Base-by-base conservation (phyloP, 441 rosid species). In the Erysimum pusillum region DNA sequence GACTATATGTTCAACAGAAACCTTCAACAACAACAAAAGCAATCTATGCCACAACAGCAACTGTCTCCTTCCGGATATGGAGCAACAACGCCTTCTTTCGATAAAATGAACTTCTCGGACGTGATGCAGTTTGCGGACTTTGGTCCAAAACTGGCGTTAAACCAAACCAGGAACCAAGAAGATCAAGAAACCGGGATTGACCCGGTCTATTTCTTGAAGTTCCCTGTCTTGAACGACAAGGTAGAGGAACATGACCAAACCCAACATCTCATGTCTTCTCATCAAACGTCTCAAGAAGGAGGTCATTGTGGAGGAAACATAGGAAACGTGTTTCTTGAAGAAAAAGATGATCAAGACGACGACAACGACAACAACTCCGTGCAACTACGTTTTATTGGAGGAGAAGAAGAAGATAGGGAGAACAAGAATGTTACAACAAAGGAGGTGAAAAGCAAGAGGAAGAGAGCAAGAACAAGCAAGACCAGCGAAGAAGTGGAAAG, bases 401-500 rank as follows among this genome's bases (percentile, higher is more conserved):
- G 34, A 52, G 77, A 56, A 63, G 80, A 76, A 71, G 80, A 78
- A 67, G 69, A 73, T 66, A 78, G 74, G 25, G 75, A 67, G 53
- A 78, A 67, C 48, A 69, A 63, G 44, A 73, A 68, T 34, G 56
- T 68, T 45, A 67, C 71, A 1, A 67, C 53, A 54, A 79, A 79
- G 34, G 82, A 75, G 25, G 73, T 69, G 13, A 94, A 90, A 83
- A 87, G 73, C 79, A 94, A 92, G 86, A 87, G 93, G 49, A 92
- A 92, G 83, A 84, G 97, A 69, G 87, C 96, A 8, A 84, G 93
- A 80, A 83, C 84, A 5, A 51, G 82, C 57, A 94, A 94, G 83
- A 89, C 98, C n/a, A 94, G 83, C 49, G 94, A 92, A 77, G 97
- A 94, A 82, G 98, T 94, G 1, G 98, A 92, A 71, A 94, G 92